Conservation (phyloP, 306 rosid genomes). For the Carpinus fangiana region DNA sequence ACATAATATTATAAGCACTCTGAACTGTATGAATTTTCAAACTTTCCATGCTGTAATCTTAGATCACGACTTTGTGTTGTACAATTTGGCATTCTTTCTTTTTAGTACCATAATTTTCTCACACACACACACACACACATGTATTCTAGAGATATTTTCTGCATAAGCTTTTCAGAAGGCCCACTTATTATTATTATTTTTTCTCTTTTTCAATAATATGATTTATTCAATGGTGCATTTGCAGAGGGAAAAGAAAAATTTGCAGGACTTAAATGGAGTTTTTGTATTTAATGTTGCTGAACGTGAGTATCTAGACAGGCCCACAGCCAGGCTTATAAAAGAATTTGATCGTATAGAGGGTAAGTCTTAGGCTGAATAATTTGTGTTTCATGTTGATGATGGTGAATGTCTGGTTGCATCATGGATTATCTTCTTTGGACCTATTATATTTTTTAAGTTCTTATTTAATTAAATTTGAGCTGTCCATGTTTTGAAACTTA, state of each 20-base stretch:
- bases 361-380: constrained; percentile 27
- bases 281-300: constrained; percentile 71
- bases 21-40: not conserved
- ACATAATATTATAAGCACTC: not conserved
- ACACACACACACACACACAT: too few species aligned
- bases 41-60: not conserved
- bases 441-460: not conserved
- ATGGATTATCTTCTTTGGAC: constrained; percentile 10
- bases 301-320: constrained; percentile 77
- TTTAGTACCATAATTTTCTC: not conserved
- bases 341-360: constrained; percentile 68
- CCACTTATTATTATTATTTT: not conserved
- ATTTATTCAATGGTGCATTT: constrained; percentile 5
- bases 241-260: constrained; percentile 82
- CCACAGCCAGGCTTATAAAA: constrained; percentile 85
- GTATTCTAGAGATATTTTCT: not conserved
- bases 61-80: not conserved
- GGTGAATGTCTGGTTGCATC: not conserved
- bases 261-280: constrained; percentile 77
- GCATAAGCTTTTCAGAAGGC: not conserved
- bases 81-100: not conserved
- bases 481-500: not conserved
- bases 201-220: not conserved
- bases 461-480: not conserved
- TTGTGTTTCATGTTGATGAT: constrained; percentile 4